Conservation (phyloP, 805 yeast genomes). For the Yamadazyma phyllophila region DNA sequence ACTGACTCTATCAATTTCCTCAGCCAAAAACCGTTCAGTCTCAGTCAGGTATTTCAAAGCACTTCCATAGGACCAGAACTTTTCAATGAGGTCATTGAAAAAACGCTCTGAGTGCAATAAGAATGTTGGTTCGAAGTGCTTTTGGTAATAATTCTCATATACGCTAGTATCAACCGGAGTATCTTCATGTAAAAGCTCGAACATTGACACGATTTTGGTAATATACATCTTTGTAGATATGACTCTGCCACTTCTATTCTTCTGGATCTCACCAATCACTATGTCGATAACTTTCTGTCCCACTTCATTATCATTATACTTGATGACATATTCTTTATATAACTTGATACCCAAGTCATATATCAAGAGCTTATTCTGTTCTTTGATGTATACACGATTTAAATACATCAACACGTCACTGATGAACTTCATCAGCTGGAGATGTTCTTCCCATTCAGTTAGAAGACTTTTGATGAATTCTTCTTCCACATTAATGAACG, state of each 20-base stretch:
- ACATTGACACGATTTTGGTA: slow-evolving; percentile 63
- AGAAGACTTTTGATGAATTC: slow-evolving; percentile 37
- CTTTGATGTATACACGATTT: slow-evolving; percentile 81
- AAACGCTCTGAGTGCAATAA: slow-evolving; percentile 53
- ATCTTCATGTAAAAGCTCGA: slow-evolving; percentile 57
- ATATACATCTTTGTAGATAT: slow-evolving; percentile 55
- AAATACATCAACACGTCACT: slow-evolving; percentile 84
- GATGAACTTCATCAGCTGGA: slow-evolving; percentile 70
- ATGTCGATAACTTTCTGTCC: slow-evolving; percentile 50
- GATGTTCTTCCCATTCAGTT: slow-evolving; percentile 67
- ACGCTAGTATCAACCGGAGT: slow-evolving; percentile 22
- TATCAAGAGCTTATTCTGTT: slow-evolving; percentile 57
- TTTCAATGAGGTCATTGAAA: slow-evolving; percentile 48
- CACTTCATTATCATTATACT: slow-evolving; percentile 45
- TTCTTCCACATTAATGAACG: slow-evolving; percentile 16
- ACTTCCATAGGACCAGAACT: slow-evolving; percentile 39
- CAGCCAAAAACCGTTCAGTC: slow-evolving; percentile 51
- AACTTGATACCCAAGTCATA: slow-evolving; percentile 72
- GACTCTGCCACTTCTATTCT: slow-evolving; percentile 52
- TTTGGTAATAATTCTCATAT: slow-evolving; percentile 61
- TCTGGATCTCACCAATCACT: slow-evolving; percentile 54
- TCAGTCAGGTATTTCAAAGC: slow-evolving; percentile 58
- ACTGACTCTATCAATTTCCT: slow-evolving; percentile 58
- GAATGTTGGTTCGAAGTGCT: slow-evolving; percentile 65
- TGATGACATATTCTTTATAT: slow-evolving; percentile 61